Evolutionary conservation across 805 yeast genomes (phyloP).

Genomic region (Yamadazyma phyllophila): DNA sequence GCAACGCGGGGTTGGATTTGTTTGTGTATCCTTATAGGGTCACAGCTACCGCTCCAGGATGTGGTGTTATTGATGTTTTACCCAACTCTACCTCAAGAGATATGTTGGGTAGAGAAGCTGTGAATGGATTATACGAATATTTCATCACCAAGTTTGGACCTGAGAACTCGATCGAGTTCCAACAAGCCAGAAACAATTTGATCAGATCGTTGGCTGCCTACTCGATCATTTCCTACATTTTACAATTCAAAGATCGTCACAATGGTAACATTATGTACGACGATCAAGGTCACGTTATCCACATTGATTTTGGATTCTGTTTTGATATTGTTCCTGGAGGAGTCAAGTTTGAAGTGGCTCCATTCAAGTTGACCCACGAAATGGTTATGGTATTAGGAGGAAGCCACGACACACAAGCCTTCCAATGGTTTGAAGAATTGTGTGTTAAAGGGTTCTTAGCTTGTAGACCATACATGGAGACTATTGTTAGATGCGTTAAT

Average conservation of each 20-base stretch:
- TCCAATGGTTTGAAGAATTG: slow-evolving; percentile 89
- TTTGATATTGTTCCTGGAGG: slow-evolving; percentile 99
- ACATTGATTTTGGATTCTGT: slow-evolving; percentile 97
- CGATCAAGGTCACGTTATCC: slow-evolving; percentile 89
- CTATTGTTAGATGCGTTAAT: slow-evolving; percentile 76
- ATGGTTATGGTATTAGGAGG: slow-evolving; percentile 99
- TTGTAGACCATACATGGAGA: slow-evolving; percentile 82
- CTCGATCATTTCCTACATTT: slow-evolving; percentile 82
- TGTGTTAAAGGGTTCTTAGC: slow-evolving; percentile 91
- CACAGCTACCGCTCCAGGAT: slow-evolving; percentile 98
- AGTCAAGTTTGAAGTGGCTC: slow-evolving; percentile 96
- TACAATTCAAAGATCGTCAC: slow-evolving; percentile 96
- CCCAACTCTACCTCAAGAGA: slow-evolving; percentile 96
- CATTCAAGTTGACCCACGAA: slow-evolving; percentile 92
- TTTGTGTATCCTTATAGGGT: slow-evolving; percentile 93
- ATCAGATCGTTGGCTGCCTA: slow-evolving; percentile 94
- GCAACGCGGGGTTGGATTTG: slow-evolving; percentile 80
- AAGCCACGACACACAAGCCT: slow-evolving; percentile 75
- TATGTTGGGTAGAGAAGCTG: slow-evolving; percentile 98
- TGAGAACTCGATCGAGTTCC: slow-evolving; percentile 87
- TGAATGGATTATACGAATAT: slow-evolving; percentile 92
- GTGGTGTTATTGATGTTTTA: slow-evolving; percentile 97
- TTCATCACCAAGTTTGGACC: slow-evolving; percentile 91
- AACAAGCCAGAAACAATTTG: slow-evolving; percentile 86
- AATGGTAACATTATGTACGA: slow-evolving; percentile 98